A percentile compares a stretch with the other conserved stretches of the same genome.
phyloP scores from a whole-genome alignment of 2,329 filamentous ascomycete genomes.

The Aspergillus sp. region DNA sequence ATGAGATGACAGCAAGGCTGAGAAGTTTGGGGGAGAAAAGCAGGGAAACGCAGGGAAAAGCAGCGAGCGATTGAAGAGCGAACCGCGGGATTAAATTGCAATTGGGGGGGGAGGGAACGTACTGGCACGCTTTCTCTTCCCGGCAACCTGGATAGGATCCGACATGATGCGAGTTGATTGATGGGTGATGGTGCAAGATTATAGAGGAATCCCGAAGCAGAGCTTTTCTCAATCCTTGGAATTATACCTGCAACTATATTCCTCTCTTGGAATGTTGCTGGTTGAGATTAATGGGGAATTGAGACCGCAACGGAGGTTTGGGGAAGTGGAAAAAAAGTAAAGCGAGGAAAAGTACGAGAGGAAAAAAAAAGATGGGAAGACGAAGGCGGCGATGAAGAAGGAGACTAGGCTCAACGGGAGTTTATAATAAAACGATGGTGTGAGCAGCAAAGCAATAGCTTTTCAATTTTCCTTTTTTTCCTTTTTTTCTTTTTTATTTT shows the following conservation, averaged over 20 bases:
- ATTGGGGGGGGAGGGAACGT: conserved; percentile 24
- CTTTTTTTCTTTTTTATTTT: no score
- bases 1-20: no score
- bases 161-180: conserved; percentile 33
- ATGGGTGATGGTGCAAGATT: background rate
- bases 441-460: background rate
- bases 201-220: background rate
- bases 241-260: no score
- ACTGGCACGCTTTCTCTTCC: conserved; percentile 45
- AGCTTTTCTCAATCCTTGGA: background rate
- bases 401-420: background rate
- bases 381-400: conserved; percentile 3
- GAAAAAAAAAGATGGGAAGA: background rate
- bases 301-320: background rate
- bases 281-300: background rate
- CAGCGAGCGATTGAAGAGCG: background rate
- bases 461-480: no score
- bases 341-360: conserved; percentile 8
- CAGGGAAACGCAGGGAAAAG: background rate
- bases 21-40: background rate
- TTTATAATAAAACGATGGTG: background rate
- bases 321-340: background rate
- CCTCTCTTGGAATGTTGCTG: background rate
- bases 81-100: background rate
- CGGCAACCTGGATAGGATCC: conserved; percentile 33